Conservation (phyloP, 495 filamentous ascomycete genomes). For the Tuber umbilicatum region DNA sequence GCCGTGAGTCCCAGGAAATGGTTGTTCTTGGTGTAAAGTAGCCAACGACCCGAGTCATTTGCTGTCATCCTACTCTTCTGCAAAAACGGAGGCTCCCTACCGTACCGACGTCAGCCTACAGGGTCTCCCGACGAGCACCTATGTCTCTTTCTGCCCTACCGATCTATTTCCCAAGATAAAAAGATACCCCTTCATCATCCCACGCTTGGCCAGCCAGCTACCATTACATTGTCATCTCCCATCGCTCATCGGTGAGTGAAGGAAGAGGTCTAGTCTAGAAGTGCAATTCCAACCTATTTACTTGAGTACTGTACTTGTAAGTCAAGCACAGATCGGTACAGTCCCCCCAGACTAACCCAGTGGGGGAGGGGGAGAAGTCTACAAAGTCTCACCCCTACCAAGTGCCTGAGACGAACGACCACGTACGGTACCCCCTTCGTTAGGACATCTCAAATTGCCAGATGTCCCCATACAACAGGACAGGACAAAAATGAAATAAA, state of each 20-base stretch:
- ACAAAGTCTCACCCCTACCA: background rate
- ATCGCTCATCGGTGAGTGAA: background rate
- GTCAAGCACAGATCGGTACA: background rate
- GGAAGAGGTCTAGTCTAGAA: background rate
- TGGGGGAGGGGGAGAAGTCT: background rate
- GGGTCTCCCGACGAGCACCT: background rate
- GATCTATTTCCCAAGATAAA: background rate
- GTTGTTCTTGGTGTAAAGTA: background rate
- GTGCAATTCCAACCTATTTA: background rate
- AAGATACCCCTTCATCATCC: background rate
- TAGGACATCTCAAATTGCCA: background rate
- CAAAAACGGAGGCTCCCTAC: no score
- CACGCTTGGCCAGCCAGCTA: no score
- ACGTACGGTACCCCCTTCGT: background rate
- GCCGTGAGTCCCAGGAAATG: background rate
- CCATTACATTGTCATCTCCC: no score
- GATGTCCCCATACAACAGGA: background rate
- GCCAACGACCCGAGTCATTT: background rate
- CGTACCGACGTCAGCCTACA: background rate
- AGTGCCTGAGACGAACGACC: conserved; percentile 1
- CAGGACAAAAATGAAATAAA: background rate
- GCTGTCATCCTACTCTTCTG: no score
- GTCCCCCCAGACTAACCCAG: background rate
- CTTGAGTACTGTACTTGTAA: no score
- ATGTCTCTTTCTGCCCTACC: background rate